A percentile compares a stretch with the other conserved stretches of the same genome.
phyloP scores from a whole-genome alignment of 2,329 filamentous ascomycete genomes.

The Mollisia scopiformis region DNA sequence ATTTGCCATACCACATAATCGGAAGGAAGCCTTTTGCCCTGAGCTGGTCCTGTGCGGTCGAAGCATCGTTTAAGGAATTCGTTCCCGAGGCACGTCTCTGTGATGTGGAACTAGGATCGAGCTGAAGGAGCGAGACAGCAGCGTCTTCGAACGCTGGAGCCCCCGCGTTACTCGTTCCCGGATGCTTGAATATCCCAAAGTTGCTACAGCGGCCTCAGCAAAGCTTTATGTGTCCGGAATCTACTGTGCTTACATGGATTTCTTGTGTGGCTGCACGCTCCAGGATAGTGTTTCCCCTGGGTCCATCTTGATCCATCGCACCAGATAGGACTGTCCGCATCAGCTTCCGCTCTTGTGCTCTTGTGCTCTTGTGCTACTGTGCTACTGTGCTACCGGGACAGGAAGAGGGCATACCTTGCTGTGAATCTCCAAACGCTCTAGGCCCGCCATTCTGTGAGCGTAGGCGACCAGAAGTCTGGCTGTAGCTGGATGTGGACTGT shows the following conservation, averaged over 20 bases:
- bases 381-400: neutral
- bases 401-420: slow-evolving; percentile 73
- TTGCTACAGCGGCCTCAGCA: slow-evolving; percentile 57
- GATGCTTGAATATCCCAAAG: slow-evolving; percentile 97
- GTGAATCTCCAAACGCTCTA: slow-evolving; percentile 96
- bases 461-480: no score
- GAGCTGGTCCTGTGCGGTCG: slow-evolving; percentile 64
- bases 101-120: slow-evolving; percentile 27
- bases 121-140: slow-evolving; percentile 24
- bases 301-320: slow-evolving; percentile 94
- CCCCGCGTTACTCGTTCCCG: slow-evolving; percentile 55
- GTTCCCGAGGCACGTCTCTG: slow-evolving; percentile 36
- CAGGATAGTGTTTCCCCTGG: slow-evolving; percentile 92
- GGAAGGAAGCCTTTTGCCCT: slow-evolving; percentile 69
- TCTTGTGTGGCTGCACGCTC: slow-evolving; percentile 97
- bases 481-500: no score
- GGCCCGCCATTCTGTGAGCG: slow-evolving; percentile 78
- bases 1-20: slow-evolving; percentile 89
- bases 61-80: slow-evolving; percentile 59
- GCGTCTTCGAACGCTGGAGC: slow-evolving; percentile 29
- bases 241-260: slow-evolving; percentile 70
- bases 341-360: slow-evolving; percentile 21
- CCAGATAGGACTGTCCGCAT: slow-evolving; percentile 81
- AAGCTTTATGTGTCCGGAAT: neutral
- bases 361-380: no score